Base-by-base conservation (phyloP, 257 asterid species). In the Euphrasia confusa region DNA sequence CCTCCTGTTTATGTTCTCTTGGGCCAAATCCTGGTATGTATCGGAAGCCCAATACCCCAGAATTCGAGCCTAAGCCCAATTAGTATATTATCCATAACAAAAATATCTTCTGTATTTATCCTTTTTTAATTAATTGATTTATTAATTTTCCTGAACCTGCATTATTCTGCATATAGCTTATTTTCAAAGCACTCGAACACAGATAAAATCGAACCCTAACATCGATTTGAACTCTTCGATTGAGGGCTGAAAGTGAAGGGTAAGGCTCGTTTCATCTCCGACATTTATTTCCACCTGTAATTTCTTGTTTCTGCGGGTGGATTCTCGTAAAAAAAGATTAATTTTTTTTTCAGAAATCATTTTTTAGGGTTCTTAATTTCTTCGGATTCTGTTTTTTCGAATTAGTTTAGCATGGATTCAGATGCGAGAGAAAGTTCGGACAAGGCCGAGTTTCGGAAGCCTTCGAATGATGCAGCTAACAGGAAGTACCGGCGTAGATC, bases 401-500 rank as follows among this genome's bases (percentile, higher is more conserved):
- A 37, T 70, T 54, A 42, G 65, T 54, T 52, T 33, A 2, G 62
- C 37, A 89, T 86, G 96, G 90, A 78, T 71, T 76, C 84, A 49
- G 70, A 77, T 57, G 66, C 68, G 63, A 70, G 47, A 70, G 89
- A 81, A 15, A 70, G 66, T 48, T 71, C 50, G 60, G 90, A 86
- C 64, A 80, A 71, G 73, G 74, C 84, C 4, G 86, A 83, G 42
- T 92, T 92, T 73, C 87, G 95, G 72, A 92, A 84, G 95, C 95
- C 87, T 13, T 45, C 74, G 4, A 83, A 66, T 67, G 98, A 88
- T 68, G 83, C 93, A 3, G 81, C 74, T 68, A 74, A 68, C 65
- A 72, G 98, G 80, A 86, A 83, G 76, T 92, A 92, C 78, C 74
- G 98, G 78, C 96, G 94, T 54, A 84, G 95, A 48, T 86, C 96